A percentile compares a stretch with the other conserved stretches of the same genome.
Conservation (phyloP, 2,329 filamentous ascomycete genomes). For the Venturia asperata region DNA sequence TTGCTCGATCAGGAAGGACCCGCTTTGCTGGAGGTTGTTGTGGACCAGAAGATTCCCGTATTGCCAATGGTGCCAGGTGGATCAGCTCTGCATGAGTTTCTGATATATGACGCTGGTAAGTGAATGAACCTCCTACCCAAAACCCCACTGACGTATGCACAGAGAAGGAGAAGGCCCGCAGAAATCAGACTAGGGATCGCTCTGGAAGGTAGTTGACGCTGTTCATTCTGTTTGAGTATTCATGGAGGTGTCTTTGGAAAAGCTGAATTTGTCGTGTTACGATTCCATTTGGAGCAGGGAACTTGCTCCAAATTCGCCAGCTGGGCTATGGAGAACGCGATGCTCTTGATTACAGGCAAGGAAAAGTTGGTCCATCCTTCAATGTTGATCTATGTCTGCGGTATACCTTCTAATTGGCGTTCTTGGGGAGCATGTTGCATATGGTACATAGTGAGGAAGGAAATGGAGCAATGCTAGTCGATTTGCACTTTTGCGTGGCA, state of each 20-base stretch:
- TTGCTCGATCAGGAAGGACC: constrained; percentile 81
- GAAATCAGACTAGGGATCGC: constrained; percentile 31
- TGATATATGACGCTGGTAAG: constrained; percentile 76
- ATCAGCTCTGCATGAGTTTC: constrained; percentile 81
- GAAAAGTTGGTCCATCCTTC: not conserved
- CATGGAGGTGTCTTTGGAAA: not conserved
- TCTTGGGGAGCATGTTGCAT: not conserved
- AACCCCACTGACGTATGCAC: constrained; percentile 15
- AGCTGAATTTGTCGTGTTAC: not conserved
- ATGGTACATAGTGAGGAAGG: not conserved
- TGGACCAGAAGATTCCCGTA: constrained; percentile 86
- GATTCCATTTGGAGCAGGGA: not conserved
- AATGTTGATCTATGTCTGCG: not conserved
- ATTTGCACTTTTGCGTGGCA: no score
- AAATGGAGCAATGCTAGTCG: not conserved
- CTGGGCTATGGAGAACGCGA: not conserved
- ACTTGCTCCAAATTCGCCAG: not conserved
- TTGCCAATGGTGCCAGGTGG: constrained; percentile 94
- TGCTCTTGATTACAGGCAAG: not conserved
- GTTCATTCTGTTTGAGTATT: not conserved
- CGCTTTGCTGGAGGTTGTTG: constrained; percentile 83
- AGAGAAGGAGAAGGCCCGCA: constrained; percentile 35
- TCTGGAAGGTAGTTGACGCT: constrained; percentile 28
- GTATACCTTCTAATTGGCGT: constrained; percentile 9
- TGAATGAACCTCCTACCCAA: constrained; percentile 19